phyloP scores from a whole-genome alignment of 257 asterid genomes.

The Ballota nigra region DNA sequence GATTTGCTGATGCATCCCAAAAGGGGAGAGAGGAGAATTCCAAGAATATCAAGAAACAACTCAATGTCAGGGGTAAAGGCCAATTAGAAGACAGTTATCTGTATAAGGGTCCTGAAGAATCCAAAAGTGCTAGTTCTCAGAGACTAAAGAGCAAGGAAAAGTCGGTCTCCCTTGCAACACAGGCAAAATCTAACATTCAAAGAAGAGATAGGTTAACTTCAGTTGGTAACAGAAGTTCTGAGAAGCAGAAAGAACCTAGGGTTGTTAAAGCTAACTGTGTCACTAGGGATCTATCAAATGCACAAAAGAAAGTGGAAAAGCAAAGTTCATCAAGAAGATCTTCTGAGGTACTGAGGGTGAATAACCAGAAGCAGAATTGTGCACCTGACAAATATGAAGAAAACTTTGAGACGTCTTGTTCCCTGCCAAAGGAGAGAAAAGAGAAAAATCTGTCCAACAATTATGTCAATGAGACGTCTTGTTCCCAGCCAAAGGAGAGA shows the following conservation, averaged over 20 bases:
- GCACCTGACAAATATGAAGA: constrained; percentile 43
- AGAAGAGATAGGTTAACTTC: constrained; percentile 53
- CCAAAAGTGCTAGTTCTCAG: constrained; percentile 48
- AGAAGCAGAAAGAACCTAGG: constrained; percentile 49
- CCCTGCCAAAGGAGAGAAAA: constrained; percentile 50
- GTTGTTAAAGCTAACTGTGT: constrained; percentile 35
- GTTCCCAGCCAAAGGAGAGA: constrained; percentile 46
- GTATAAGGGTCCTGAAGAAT: constrained; percentile 48
- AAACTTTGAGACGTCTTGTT: constrained; percentile 38
- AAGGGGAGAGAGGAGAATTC: constrained; percentile 46
- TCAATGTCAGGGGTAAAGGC: constrained; percentile 41
- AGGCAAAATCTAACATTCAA: constrained; percentile 54
- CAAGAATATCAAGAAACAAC: constrained; percentile 46
- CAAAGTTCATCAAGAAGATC: constrained; percentile 42
- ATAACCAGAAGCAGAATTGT: constrained; percentile 86
- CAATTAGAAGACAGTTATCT: constrained; percentile 39
- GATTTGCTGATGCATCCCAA: constrained; percentile 38
- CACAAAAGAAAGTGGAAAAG: constrained; percentile 54
- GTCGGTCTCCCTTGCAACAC: constrained; percentile 50
- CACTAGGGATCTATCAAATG: constrained; percentile 39
- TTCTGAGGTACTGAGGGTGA: constrained; percentile 71
- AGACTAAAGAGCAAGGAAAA: constrained; percentile 59
- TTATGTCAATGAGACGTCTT: constrained; percentile 31
- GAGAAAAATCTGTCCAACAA: constrained; percentile 36
- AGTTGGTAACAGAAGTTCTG: constrained; percentile 40